Evolutionary conservation across 768 basidiomycete genomes (phyloP).

Genomic region (Boletus sp.): DNA sequence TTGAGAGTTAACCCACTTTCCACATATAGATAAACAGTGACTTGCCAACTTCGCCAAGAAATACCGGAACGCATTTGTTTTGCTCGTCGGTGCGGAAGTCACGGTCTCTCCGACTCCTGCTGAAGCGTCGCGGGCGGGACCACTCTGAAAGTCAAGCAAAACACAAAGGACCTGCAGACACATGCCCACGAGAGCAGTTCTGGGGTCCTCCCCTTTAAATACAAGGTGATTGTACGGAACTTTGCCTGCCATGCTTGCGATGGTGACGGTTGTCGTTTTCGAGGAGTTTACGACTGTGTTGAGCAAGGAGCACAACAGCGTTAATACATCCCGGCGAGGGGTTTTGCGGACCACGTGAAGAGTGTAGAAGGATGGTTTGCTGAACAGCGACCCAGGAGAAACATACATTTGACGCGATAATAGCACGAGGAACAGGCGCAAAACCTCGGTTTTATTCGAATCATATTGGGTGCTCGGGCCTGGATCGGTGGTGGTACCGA

Average conservation of each 20-base stretch:
- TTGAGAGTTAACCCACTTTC: slow-evolving; percentile 9
- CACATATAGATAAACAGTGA: neutral
- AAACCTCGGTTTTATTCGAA: slow-evolving; percentile 81
- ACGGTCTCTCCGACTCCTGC: slow-evolving; percentile 42
- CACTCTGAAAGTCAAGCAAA: slow-evolving; percentile 79
- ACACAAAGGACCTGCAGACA: slow-evolving; percentile 77
- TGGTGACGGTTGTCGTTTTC: slow-evolving; percentile 45
- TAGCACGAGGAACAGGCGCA: slow-evolving; percentile 83
- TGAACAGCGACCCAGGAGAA: slow-evolving; percentile 63
- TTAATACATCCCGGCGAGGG: slow-evolving; percentile 80
- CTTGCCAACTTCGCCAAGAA: slow-evolving; percentile 84
- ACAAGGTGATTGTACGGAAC: slow-evolving; percentile 89
- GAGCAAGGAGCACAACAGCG: slow-evolving; percentile 86
- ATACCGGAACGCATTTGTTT: slow-evolving; percentile 87
- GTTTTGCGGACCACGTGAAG: slow-evolving; percentile 74
- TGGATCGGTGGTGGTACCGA: slow-evolving; percentile 81
- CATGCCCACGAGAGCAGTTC: slow-evolving; percentile 65
- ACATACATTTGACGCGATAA: slow-evolving; percentile 90
- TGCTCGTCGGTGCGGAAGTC: slow-evolving; percentile 49
- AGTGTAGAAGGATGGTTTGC: slow-evolving; percentile 72
- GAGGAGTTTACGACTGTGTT: slow-evolving; percentile 84
- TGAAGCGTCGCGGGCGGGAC: slow-evolving; percentile 56
- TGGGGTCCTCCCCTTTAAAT: slow-evolving; percentile 83
- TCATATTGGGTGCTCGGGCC: slow-evolving; percentile 64
- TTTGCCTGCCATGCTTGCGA: slow-evolving; percentile 71